Conservation (phyloP, 2,329 filamentous ascomycete genomes). For the Nemania serpens region DNA sequence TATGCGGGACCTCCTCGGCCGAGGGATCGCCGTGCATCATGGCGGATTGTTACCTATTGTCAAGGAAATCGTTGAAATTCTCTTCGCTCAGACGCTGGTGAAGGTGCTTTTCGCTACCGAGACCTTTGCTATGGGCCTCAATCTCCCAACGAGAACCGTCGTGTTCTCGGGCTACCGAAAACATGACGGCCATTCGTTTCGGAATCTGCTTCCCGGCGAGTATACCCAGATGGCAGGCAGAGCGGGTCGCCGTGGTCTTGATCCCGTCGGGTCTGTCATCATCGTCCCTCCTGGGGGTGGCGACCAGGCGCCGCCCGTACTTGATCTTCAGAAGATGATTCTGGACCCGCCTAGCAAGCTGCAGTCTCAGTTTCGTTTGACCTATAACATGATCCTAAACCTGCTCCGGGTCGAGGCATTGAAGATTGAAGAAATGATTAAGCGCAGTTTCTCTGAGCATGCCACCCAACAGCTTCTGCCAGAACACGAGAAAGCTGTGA, state of each 20-base stretch:
- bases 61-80: constrained; percentile 95
- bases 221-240: constrained; percentile 99
- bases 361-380: constrained; percentile 92
- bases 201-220: constrained; percentile 89
- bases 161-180: constrained; percentile 98
- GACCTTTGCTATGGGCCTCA: constrained; percentile 98
- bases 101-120: constrained; percentile 98
- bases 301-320: constrained; percentile 86
- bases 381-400: constrained; percentile 99
- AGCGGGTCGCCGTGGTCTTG: constrained; percentile 89
- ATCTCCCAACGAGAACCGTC: constrained; percentile 92
- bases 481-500: constrained; percentile 94
- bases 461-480: constrained; percentile 92
- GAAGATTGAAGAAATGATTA: constrained; percentile 99
- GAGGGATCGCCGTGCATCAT: constrained; percentile 95
- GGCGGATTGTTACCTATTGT: constrained; percentile 93
- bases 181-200: constrained; percentile 89
- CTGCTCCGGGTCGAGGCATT: constrained; percentile 91
- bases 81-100: constrained; percentile 93
- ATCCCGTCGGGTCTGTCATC: constrained; percentile 91
- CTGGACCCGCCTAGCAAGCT: constrained; percentile 94
- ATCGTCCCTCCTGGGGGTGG: constrained; percentile 80
- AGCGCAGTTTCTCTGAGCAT: constrained; percentile 98
- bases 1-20: constrained; percentile 79
- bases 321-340: constrained; percentile 88